A percentile compares a stretch with the other conserved stretches of the same genome.
These are phyloP conservation scores for Paramecium tetraurelia DNA, from an alignment of 73 alveolate species.

Conservation along the genomic window DNA sequence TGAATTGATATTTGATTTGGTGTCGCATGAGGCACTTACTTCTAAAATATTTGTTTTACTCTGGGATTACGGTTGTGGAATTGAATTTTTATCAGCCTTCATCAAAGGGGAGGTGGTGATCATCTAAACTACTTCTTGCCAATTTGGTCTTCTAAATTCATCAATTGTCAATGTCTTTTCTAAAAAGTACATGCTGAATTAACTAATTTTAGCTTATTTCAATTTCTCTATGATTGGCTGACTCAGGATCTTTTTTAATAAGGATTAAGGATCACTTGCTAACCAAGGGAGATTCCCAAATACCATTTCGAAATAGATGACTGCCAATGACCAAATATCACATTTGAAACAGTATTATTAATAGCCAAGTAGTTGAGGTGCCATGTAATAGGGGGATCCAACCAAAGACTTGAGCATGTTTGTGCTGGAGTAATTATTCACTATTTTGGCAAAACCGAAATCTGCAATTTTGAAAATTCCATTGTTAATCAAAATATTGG, in stretches of 20 bases:
- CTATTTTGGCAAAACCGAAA: conserved; percentile 59
- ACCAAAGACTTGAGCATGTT: conserved; percentile 45
- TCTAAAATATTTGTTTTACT: background rate
- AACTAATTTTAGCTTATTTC: background rate
- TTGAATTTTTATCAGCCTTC: background rate
- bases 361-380: conserved; percentile 34
- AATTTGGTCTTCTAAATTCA: conserved; percentile 46
- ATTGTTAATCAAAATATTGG: conserved; percentile 40
- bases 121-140: conserved; percentile 24
- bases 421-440: conserved; percentile 31
- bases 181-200: conserved; percentile 5
- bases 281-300: conserved; percentile 60
- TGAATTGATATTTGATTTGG: conserved; percentile 15
- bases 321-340: conserved; percentile 62
- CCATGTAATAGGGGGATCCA: conserved; percentile 60
- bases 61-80: background rate
- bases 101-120: background rate
- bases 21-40: background rate
- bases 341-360: conserved; percentile 54
- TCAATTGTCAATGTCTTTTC: conserved; percentile 19
- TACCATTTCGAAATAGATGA: conserved; percentile 52
- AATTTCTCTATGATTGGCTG: background rate
- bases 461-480: conserved; percentile 53
- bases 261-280: conserved; percentile 38
- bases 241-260: background rate